Evolutionary conservation across 495 filamentous ascomycete genomes (phyloP), one percentile per base, ranked within the genome.

Genomic region (Penicillium cataractarum): DNA sequence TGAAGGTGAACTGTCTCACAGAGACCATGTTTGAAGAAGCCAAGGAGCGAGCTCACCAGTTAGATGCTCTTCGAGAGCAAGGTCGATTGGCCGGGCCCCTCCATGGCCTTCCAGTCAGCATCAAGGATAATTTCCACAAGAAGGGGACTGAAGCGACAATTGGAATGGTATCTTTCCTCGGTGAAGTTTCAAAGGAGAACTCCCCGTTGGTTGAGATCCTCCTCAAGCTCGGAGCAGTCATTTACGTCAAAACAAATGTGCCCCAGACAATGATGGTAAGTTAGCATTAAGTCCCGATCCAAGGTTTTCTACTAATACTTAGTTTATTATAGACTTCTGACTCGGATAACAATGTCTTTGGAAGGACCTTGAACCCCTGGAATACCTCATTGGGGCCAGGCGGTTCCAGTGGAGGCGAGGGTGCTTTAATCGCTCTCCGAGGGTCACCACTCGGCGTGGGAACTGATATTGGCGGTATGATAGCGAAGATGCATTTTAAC

Each of bases 101-200:
- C 0, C 87, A 90, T 58, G 87, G 87, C 24, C 67, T 90, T 10
- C 87, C 87, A 0, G 81, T 89, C 33, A 84, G 80, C 57, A 78
- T 88, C 46, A 90, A 89, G 71, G 87, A 89, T 66, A 80, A 82
- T 49, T 75, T 87, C 35, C 74, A 75, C 22, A 76, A 85, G 58
- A 80, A 83, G 58, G 85, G 78, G 8, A 70, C 80, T 9, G 63
- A 75, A 26, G 56, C 74, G 4, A 70, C 60, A 21, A 67, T 73
- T 33, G 74, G 71, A 4, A 67, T 69, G 66, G 57, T 72, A 0
- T 39, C 66, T 0, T 69, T 69, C 22, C 10, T 69, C 4, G 64
- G 53, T 54, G 57, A 67, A 6, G 35, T 62, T 3, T 59, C 65
- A 6, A 9, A 26, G 17, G 54, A 61, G 4, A 67, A 67, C 51